Evolutionary conservation across 2,329 filamentous ascomycete genomes (phyloP).

Genomic region (Stenocarpella maydis): DNA sequence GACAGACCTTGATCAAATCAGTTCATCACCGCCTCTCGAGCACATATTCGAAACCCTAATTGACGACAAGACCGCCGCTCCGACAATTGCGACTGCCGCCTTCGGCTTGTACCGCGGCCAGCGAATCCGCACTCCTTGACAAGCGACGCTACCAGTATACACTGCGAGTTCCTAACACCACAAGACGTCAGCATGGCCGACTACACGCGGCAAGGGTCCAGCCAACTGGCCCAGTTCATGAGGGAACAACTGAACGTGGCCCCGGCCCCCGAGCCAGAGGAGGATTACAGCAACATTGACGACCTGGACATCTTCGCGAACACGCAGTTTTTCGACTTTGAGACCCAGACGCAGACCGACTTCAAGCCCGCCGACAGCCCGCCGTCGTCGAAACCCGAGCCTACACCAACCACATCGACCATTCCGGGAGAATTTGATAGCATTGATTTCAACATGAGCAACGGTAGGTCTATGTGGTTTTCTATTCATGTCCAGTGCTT

Average conservation of each 20-base stretch:
- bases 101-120: background rate
- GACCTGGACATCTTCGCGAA: slow-evolving; percentile 84
- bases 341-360: slow-evolving; percentile 68
- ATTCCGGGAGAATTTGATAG: slow-evolving; percentile 54
- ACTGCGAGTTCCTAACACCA: background rate
- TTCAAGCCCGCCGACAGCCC: slow-evolving; percentile 56
- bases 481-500: background rate
- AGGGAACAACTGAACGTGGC: slow-evolving; percentile 79
- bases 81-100: background rate
- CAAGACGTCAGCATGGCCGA: slow-evolving; percentile 65
- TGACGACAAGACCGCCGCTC: background rate
- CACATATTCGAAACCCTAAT: background rate
- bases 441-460: slow-evolving; percentile 53
- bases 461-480: slow-evolving; percentile 32
- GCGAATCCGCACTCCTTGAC: background rate
- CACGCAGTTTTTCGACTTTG: slow-evolving; percentile 82
- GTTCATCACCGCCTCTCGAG: background rate
- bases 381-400: slow-evolving; percentile 43
- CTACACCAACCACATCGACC: slow-evolving; percentile 49
- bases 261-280: slow-evolving; percentile 66
- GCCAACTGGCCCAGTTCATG: slow-evolving; percentile 88
- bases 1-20: background rate
- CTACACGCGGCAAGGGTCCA: slow-evolving; percentile 77
- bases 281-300: slow-evolving; percentile 67
- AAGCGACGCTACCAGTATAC: background rate